Percentiles rank a stretch among this genome's conserved stretches.
Conservation (phyloP, 2,329 filamentous ascomycete genomes). For the Neofusicoccum sp. region DNA sequence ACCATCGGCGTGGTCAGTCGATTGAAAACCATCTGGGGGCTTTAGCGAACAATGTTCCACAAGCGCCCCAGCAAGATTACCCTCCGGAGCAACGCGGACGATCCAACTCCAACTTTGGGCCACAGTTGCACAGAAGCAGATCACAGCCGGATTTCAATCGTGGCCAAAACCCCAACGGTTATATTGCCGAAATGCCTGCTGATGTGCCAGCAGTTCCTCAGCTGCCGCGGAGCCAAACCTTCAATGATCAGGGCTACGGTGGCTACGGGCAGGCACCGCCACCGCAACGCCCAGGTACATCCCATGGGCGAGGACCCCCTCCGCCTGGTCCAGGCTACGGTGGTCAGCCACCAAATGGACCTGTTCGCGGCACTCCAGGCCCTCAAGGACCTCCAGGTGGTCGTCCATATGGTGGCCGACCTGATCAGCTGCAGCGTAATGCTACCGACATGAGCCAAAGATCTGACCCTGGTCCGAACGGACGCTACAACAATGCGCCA, state of each 20-base stretch:
- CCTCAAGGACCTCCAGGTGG: constrained; percentile 21
- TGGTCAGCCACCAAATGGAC: neutral
- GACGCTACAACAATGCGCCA: constrained; percentile 6
- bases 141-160: constrained; percentile 63
- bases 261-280: constrained; percentile 28
- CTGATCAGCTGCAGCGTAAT: constrained; percentile 32
- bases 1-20: constrained; percentile 22
- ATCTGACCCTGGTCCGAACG: constrained; percentile 11
- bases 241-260: constrained; percentile 22
- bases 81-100: neutral
- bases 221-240: constrained; percentile 51
- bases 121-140: constrained; percentile 56
- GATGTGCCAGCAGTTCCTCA: constrained; percentile 53
- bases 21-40: constrained; percentile 25
- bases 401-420: constrained; percentile 23
- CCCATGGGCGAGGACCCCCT: constrained; percentile 18
- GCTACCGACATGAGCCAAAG: constrained; percentile 27
- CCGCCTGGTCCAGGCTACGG: constrained; percentile 16
- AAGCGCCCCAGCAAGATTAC: constrained; percentile 15
- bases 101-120: constrained; percentile 21
- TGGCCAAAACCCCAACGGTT: constrained; percentile 28
- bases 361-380: constrained; percentile 13
- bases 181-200: constrained; percentile 68
- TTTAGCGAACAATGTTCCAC: constrained; percentile 12
- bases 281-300: neutral